Base-by-base conservation (phyloP, 371 early-diverging fungal genomes). In the Thermomucor indicae-seudaticae region DNA sequence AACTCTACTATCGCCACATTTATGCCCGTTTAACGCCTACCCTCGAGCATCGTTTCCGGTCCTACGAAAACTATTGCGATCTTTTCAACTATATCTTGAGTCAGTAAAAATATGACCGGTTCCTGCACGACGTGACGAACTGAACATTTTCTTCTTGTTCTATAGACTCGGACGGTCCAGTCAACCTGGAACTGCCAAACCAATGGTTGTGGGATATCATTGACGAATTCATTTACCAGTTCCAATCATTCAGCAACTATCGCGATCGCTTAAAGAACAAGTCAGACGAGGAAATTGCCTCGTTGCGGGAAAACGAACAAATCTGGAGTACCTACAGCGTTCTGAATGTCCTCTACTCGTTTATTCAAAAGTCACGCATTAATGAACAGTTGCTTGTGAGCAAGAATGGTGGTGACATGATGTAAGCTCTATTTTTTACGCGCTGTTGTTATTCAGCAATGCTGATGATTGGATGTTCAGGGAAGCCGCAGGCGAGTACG, bases 161-260 rank as follows among this genome's bases (percentile, higher is more conserved):
- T 28, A 31, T 58, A 84, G 86, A 90, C 69, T 87, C 89, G 28
- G 88, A 90, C 28, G 85, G 83, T 6, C 91, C 90, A 27, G 84
- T 90, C 29, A 79, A 81, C 37, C 75, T 92, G 43, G 97, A 96
- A 74, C 84, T 96, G 56, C 97, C 97, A 27, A 94, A 92, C 77
- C 93, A 93, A 77, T 96, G 97, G 97, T 79, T 96, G 43, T 96
- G 96, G 96, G 97, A 96, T 73, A 95, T 96, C 61, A 93, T 96
- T 60, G 97, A 96, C 63, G 97, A 96, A 76, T 95, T 96, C 72
- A 94, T 96, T 57, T 96, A 93, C 70, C 97, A 96, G 79, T 96
- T 93, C 88, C 95, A 96, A 78, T 85, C 94, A 39, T 96, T 93
- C 83, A 90, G 93, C 75, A 85, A 88, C 62, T 95, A 85, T 78